Conservation (phyloP, 73 alveolate genomes). For the Urostyla sp. region DNA sequence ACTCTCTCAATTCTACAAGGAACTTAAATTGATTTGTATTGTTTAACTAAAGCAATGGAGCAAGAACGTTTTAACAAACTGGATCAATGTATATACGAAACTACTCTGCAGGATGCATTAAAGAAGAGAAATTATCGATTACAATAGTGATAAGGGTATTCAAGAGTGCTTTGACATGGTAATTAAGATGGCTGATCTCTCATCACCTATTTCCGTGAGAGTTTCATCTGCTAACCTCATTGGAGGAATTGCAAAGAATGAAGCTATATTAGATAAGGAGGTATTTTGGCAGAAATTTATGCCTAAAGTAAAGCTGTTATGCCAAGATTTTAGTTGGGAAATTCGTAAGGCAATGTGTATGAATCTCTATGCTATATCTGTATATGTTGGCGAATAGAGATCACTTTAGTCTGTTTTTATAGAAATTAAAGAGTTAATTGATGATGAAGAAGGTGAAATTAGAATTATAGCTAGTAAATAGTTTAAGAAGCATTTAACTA, state of each 20-base stretch:
- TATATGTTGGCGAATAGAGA: neutral
- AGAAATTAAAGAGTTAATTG: constrained; percentile 2
- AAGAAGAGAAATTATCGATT: neutral
- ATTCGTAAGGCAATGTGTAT: constrained; percentile 28
- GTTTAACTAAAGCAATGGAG: constrained; percentile 36
- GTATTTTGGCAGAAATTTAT: neutral
- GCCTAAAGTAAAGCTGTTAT: neutral
- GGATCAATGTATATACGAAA: constrained; percentile 15
- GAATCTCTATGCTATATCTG: neutral
- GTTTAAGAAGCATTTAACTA: neutral
- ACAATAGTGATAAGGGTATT: neutral
- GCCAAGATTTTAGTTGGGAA: constrained; percentile 51
- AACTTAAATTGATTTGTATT: neutral
- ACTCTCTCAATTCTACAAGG: neutral
- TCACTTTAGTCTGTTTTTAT: neutral
- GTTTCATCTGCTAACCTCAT: neutral
- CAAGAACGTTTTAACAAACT: neutral
- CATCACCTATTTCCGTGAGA: constrained; percentile 10
- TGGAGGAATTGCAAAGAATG: neutral
- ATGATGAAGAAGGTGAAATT: constrained; percentile 41
- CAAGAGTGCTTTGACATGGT: constrained; percentile 25
- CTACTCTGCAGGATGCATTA: neutral
- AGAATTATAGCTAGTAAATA: neutral
- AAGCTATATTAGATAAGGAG: neutral
- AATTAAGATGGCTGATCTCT: constrained; percentile 20